Percentiles rank a stretch among this genome's conserved stretches.
phyloP scores from a whole-genome alignment of 2,329 filamentous ascomycete species.

The Paraconiothyrium sp. region DNA sequence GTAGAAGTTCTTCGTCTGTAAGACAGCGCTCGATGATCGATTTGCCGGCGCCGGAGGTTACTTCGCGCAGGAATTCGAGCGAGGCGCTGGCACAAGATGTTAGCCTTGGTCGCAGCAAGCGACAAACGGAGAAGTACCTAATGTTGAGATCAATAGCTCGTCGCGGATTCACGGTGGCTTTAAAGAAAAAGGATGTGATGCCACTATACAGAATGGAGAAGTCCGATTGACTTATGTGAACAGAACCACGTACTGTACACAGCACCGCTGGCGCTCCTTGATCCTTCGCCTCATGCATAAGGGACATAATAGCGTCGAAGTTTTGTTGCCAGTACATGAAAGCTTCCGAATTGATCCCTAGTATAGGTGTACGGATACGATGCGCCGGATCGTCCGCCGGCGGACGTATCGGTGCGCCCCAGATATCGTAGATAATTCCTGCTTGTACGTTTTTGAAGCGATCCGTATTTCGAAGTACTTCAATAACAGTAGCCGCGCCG shows the following conservation, averaged over 20 bases:
- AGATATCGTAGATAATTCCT: conserved; percentile 73
- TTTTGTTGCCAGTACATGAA: conserved; percentile 75
- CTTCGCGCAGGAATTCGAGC: conserved; percentile 68
- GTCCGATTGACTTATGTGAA: conserved; percentile 73
- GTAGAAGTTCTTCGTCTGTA: conserved; percentile 63
- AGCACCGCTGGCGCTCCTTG: conserved; percentile 58
- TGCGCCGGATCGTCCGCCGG: conserved; percentile 55
- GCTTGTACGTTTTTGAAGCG: conserved; percentile 68
- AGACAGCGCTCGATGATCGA: conserved; percentile 62
- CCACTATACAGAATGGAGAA: conserved; percentile 71
- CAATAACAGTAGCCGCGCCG: conserved; percentile 70
- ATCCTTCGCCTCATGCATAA: conserved; percentile 66
- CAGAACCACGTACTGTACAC: conserved; percentile 64
- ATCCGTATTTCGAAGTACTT: conserved; percentile 65
- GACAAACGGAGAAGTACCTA: conserved; percentile 36
- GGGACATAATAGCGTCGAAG: conserved; percentile 64
- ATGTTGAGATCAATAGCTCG: conserved; percentile 72
- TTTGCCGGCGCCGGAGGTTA: conserved; percentile 53
- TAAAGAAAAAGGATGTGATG: conserved; percentile 66
- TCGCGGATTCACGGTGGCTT: conserved; percentile 70
- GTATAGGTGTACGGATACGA: conserved; percentile 63
- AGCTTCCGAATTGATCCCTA: conserved; percentile 73
- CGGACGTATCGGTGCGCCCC: conserved; percentile 62
- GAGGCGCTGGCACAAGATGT: conserved; percentile 53
- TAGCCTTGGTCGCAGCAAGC: not conserved